Evolutionary conservation across 1,284 basidiomycete genomes (phyloP).

Genomic region (Leucoagaricus sp.): DNA sequence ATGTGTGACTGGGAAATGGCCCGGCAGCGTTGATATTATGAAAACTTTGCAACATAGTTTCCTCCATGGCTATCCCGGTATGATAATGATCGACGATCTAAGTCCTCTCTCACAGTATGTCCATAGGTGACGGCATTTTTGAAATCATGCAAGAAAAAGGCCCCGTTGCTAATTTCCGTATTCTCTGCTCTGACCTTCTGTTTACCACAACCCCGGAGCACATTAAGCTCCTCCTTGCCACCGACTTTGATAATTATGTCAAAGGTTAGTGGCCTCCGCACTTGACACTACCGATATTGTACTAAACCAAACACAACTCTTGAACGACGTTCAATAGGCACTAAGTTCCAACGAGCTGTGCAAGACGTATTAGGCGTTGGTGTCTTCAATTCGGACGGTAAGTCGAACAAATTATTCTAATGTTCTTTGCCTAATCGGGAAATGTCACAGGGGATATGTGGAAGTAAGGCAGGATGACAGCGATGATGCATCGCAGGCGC

Average conservation of each 20-base stretch:
- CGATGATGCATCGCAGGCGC: too few relatives aligned
- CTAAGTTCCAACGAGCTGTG: constrained; percentile 56
- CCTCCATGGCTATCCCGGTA: constrained; percentile 31
- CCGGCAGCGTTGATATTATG: constrained; percentile 31
- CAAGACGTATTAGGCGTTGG: constrained; percentile 48
- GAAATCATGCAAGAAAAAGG: constrained; percentile 23
- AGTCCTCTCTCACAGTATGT: not conserved
- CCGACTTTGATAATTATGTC: constrained; percentile 47
- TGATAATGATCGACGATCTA: not conserved
- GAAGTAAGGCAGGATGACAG: constrained; percentile 31
- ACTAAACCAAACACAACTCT: too few relatives aligned
- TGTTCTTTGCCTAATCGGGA: not conserved
- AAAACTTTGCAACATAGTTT: constrained; percentile 25
- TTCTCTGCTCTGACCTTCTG: constrained; percentile 35
- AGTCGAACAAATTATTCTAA: constrained; percentile 9
- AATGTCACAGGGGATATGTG: constrained; percentile 37
- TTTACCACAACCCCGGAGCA: constrained; percentile 42
- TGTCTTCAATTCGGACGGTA: constrained; percentile 42
- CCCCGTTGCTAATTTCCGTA: constrained; percentile 24
- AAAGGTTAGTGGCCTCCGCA: too few relatives aligned
- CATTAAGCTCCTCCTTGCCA: constrained; percentile 44
- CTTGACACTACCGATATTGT: too few relatives aligned
- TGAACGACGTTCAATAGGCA: too few relatives aligned
- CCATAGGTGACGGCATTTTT: constrained; percentile 25
- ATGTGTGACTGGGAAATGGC: constrained; percentile 19